A percentile compares a stretch with the other conserved stretches of the same genome.
These are phyloP conservation scores for Penicillium chermesinum DNA, from an alignment of 495 filamentous ascomycete genomes.

Conservation along the genomic window DNA sequence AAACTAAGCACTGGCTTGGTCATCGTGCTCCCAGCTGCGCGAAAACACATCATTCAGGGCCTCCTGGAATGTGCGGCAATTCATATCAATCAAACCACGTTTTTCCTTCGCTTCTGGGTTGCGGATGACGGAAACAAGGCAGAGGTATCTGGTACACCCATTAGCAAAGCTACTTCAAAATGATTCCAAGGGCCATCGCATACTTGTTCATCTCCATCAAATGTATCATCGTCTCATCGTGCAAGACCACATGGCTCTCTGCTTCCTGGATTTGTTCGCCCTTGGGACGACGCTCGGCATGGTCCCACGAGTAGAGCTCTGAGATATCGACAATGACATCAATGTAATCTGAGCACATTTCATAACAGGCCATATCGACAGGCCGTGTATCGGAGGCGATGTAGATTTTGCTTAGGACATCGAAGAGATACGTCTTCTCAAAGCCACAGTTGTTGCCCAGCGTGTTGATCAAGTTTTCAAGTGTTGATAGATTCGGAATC, in stretches of 20 bases:
- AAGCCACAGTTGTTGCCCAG: conserved; percentile 85
- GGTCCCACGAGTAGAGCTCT: conserved; percentile 81
- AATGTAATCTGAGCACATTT: conserved; percentile 96
- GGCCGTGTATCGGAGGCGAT: conserved; percentile 92
- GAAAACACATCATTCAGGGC: conserved; percentile 55
- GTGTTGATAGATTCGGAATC: conserved; percentile 83
- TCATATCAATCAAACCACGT: conserved; percentile 57
- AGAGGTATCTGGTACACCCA: conserved; percentile 46
- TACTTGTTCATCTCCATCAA: conserved; percentile 88
- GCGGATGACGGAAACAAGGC: conserved; percentile 70
- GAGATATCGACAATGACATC: conserved; percentile 95
- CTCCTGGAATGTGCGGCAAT: conserved; percentile 55
- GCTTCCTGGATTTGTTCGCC: conserved; percentile 64
- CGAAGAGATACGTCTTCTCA: conserved; percentile 96
- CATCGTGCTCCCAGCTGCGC: conserved; percentile 39
- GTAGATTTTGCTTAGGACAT: conserved; percentile 95
- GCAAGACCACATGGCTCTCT: conserved; percentile 72
- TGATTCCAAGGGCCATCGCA: conserved; percentile 11
- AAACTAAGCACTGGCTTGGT: background rate
- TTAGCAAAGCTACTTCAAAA: background rate
- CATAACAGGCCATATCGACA: conserved; percentile 87
- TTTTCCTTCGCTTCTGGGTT: conserved; percentile 54
- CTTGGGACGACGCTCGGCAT: conserved; percentile 55
- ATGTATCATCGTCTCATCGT: conserved; percentile 79
- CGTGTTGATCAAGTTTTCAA: conserved; percentile 87